Percentiles rank a stretch among this genome's conserved stretches.
Conservation (phyloP, 257 asterid genomes). For the Primulina tabacum region DNA sequence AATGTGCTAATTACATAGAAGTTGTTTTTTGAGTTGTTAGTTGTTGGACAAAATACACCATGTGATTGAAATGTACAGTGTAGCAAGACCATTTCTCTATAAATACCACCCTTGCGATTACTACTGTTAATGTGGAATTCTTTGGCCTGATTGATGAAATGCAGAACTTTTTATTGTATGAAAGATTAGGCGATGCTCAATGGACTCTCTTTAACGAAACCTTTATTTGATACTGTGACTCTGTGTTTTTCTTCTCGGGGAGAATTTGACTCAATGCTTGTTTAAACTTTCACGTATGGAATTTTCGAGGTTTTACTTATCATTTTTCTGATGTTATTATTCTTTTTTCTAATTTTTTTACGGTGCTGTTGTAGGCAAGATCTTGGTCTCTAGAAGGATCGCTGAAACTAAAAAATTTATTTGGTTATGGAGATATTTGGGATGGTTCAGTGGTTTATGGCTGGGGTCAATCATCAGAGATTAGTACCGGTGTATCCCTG, state of each 20-base stretch:
- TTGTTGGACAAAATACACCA: neutral
- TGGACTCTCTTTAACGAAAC: neutral
- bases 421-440: slow-evolving; percentile 96
- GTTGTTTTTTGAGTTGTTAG: too few relatives aligned
- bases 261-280: neutral
- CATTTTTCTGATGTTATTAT: neutral
- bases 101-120: neutral
- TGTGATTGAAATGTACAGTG: neutral
- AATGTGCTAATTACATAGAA: neutral
- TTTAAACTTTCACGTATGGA: neutral
- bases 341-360: neutral
- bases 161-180: neutral
- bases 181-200: neutral
- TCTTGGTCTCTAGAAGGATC: slow-evolving; percentile 80
- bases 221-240: neutral
- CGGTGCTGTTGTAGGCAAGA: slow-evolving; percentile 62
- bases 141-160: neutral
- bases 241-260: neutral
- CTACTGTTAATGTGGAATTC: neutral
- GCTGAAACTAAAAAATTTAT: slow-evolving; percentile 67
- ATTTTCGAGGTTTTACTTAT: neutral
- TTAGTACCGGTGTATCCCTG: slow-evolving; percentile 71
- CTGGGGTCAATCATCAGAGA: slow-evolving; percentile 74
- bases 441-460: slow-evolving; percentile 85
- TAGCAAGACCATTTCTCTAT: neutral